Percentiles rank a stretch among this genome's conserved stretches.
Evolutionary conservation across 1,139 yeast genomes (phyloP).

Genomic region (Pichia sp.): DNA sequence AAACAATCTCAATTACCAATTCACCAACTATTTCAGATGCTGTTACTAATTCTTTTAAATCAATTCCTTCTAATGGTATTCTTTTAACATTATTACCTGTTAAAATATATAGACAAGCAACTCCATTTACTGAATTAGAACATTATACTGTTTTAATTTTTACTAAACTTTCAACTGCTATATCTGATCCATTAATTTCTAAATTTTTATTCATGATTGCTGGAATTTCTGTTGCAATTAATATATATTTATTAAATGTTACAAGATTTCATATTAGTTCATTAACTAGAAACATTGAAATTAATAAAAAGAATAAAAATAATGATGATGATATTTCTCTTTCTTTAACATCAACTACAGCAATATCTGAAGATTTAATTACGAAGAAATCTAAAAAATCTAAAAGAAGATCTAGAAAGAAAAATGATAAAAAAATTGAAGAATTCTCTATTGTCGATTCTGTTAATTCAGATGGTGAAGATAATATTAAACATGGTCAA

Average conservation of each 20-base stretch:
- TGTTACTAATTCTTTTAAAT: constrained; percentile 20
- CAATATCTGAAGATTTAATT: neutral
- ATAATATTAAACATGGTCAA: constrained; percentile 29
- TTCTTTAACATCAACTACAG: neutral
- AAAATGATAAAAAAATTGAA: constrained; percentile 9
- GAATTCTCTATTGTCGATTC: constrained; percentile 2
- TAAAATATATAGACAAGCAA: constrained; percentile 63
- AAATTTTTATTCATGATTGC: constrained; percentile 71
- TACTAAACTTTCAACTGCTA: constrained; percentile 60
- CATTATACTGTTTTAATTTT: constrained; percentile 51
- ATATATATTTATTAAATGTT: constrained; percentile 76
- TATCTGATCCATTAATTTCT: constrained; percentile 75
- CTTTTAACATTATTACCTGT: constrained; percentile 65
- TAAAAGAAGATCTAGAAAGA: constrained; percentile 13
- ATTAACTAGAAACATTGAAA: neutral
- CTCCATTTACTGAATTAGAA: constrained; percentile 58
- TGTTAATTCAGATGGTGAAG: constrained; percentile 5
- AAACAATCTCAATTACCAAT: constrained; percentile 18
- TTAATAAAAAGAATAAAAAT: neutral
- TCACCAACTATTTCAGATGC: constrained; percentile 29
- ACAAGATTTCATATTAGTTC: constrained; percentile 48
- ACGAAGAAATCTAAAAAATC: constrained; percentile 14
- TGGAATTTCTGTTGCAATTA: constrained; percentile 70
- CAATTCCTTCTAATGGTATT: constrained; percentile 35
- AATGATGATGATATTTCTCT: neutral